Base-by-base conservation (phyloP, 345 rosid species). In the Arabidopsis suecica region DNA sequence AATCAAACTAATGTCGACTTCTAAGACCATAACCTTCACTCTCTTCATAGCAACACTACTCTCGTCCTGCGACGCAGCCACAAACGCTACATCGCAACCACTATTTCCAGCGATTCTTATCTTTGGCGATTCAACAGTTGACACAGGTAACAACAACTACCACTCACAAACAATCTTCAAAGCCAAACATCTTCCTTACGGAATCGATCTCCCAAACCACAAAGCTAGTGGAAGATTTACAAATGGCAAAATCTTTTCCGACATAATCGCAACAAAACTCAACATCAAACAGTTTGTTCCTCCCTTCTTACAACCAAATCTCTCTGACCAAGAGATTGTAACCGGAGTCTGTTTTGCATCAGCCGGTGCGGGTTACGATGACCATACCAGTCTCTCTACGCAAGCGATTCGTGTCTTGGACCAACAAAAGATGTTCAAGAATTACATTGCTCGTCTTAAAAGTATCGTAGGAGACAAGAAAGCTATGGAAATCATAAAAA, bases 391-490 rank as follows among this genome's bases (percentile, higher is more conserved):
- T 55, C 60, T 25, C 37, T 55, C 37, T 0, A 55, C 18, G 6
- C 16, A 12, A 6, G 60, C 37, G 1, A 28, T 55, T 13, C 18
- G 1, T 3, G 20, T 55, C 18, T 55, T 18, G 9, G 36, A 55
- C 2, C 60, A 55, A 6, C 60, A 18, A 55, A 55, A 30, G 18
- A 55, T 55, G 60, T 28, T 55, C 18, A 55, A 55, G 18, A 55
- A 9, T 28, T 55, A 55, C 9, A 55, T 55, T 55, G 60, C 9
- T 12, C 34, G 60, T 5, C 60, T 55, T 6, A 28, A 6, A 13
- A 30, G 60, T 55, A 55, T 55, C 9, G 20, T 28, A 12, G 59
- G 59, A 54, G 60, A 55, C 60, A 55, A 55, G 60, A 55, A 55
- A 55, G 60, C 60, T 55, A 55, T 55, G 37, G 60, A 55, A 37